Base-by-base conservation (phyloP, 257 asterid species). In the Mitragyna speciosa region DNA sequence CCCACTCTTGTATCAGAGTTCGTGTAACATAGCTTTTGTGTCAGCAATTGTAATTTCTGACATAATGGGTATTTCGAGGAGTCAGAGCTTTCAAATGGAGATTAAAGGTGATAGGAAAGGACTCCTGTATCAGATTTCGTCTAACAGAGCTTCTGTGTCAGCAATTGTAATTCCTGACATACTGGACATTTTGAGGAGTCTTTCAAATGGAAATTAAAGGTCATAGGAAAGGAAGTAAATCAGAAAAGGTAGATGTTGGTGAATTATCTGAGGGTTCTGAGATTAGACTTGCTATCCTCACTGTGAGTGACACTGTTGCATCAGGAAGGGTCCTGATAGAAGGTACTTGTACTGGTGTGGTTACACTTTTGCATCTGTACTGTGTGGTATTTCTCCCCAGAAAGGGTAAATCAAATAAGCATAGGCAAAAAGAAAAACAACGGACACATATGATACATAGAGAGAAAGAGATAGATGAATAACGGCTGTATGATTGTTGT, bases 291-390 rank as follows among this genome's bases (percentile, higher is more conserved):
- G 98, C 97, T 74, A 88, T 94, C 85, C 92, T 90, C 54, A 92
- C 96, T 30, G 98, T 94, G 86, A 94, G 98, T 85, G 97, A 94
- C 84, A 94, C 98, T 36, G 97, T 94, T 76, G 94, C 98, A 36
- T 82, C 88, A 66, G 98, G 63, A 48, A 71, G 54, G 97, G 97
- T 19, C 98, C 97, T 51, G 97, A 94, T 82, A 83, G 97, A 79
- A 94, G 98, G 98, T 94, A 90, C 65, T 43, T 85, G 61, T 84
- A 72, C 63, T 75, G 78, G 31, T 58, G 45, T 54, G 20, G 30
- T 71, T 24, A 2, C 20, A 48, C 59, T 66, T 4, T 76, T 82
- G 22, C 48, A 76, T 30, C 39, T 54, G 66, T 79, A 48, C 28
- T 58, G 45, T 31, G 33, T 45, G 15, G 43, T 6, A 31, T 0